These are phyloP conservation scores for Calonectria pseudoreteaudii DNA, from an alignment of 2,329 filamentous ascomycete genomes.

Conservation along the genomic window DNA sequence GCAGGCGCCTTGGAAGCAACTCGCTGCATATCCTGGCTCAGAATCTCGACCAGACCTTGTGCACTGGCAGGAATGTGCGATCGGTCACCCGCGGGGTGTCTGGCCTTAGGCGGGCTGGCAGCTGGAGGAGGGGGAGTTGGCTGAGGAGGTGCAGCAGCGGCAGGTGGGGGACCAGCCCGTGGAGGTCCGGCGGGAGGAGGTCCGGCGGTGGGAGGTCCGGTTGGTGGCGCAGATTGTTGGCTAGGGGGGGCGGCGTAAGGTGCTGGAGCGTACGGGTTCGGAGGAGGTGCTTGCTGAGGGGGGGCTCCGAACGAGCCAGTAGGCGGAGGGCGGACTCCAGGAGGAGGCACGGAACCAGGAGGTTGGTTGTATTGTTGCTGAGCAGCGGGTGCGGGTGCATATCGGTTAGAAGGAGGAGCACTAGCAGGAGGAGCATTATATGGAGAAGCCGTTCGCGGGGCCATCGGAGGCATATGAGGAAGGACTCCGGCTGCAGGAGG, in stretches of 20 bases:
- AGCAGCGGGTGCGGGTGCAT: slow-evolving; percentile 75
- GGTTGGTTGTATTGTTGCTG: slow-evolving; percentile 63
- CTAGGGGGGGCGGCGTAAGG: slow-evolving; percentile 54
- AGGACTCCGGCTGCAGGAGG: slow-evolving; percentile 73
- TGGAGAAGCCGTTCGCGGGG: slow-evolving; percentile 83
- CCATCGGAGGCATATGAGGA: slow-evolving; percentile 68
- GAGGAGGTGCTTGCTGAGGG: slow-evolving; percentile 58
- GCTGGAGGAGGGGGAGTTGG: slow-evolving; percentile 60
- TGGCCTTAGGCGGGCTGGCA: slow-evolving; percentile 65
- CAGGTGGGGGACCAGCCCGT: slow-evolving; percentile 31
- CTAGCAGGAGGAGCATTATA: slow-evolving; percentile 84
- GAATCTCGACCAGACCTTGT: slow-evolving; percentile 82
- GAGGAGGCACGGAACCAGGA: slow-evolving; percentile 53
- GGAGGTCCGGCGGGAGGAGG: slow-evolving; percentile 48
- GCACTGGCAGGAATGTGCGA: slow-evolving; percentile 86
- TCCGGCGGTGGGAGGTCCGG: slow-evolving; percentile 53
- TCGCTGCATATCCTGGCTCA: slow-evolving; percentile 87
- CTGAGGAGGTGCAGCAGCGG: slow-evolving; percentile 40
- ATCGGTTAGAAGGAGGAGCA: slow-evolving; percentile 78
- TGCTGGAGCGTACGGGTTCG: slow-evolving; percentile 72
- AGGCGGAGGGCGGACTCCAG: slow-evolving; percentile 59
- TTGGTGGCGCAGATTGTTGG: slow-evolving; percentile 54
- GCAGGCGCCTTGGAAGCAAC: slow-evolving; percentile 87
- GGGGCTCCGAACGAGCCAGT: slow-evolving; percentile 57
- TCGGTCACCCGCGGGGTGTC: slow-evolving; percentile 86